Conservation (phyloP, 2,329 filamentous ascomycete genomes). For the Calonectria pauciramosa region DNA sequence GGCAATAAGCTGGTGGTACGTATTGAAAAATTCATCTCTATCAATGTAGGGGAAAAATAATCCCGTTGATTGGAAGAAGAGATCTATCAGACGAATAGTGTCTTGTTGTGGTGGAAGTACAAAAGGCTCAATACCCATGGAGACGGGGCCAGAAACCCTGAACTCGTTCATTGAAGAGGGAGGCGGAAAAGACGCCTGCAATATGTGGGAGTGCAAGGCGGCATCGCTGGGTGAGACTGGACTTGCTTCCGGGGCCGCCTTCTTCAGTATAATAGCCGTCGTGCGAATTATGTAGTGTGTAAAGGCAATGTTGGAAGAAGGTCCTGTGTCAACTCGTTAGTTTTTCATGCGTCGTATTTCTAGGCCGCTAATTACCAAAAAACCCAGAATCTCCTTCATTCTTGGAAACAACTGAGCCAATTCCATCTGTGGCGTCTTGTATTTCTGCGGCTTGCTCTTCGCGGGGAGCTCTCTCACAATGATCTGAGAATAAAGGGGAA, state of each 20-base stretch:
- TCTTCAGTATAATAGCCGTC: background rate
- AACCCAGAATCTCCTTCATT: background rate
- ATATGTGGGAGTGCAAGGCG: background rate
- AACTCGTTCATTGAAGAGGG: background rate
- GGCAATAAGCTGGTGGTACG: background rate
- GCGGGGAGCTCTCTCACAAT: background rate
- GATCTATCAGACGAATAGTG: background rate
- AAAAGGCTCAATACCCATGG: background rate
- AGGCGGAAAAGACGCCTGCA: background rate
- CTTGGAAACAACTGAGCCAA: background rate
- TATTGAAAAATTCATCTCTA: background rate
- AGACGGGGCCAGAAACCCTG: background rate
- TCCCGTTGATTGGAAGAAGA: background rate
- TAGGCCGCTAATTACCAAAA: background rate
- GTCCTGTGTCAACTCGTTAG: background rate
- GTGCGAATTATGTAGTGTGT: background rate
- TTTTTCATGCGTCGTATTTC: background rate
- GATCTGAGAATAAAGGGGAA: background rate
- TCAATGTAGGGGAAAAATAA: background rate
- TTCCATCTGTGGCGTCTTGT: background rate
- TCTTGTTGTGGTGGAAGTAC: background rate
- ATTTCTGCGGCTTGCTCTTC: background rate
- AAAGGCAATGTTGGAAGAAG: background rate
- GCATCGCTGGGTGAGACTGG: background rate
- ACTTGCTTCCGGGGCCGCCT: background rate